Percentiles rank a stretch among this genome's conserved stretches.
Conservation (phyloP, 495 filamentous ascomycete genomes). For the Rusavskia elegans region DNA sequence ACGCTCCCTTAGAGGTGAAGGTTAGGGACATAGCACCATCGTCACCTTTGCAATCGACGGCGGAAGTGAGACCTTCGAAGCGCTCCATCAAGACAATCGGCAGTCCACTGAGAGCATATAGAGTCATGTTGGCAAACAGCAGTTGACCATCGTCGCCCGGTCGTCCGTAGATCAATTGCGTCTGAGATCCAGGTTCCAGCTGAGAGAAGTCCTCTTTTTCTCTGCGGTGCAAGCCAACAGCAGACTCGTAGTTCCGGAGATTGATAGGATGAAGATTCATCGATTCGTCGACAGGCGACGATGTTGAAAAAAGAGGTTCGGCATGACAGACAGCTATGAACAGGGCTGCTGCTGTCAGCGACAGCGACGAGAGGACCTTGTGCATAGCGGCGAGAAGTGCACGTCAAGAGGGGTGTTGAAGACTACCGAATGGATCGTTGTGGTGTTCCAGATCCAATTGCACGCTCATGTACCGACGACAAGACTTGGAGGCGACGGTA, state of each 20-base stretch:
- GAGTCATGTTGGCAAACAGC: constrained; percentile 21
- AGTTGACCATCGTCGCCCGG: constrained; percentile 15
- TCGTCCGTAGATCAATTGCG: constrained; percentile 18
- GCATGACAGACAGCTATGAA: neutral
- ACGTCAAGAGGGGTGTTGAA: too few species aligned
- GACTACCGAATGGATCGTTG: too few species aligned
- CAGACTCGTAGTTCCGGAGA: constrained; percentile 5
- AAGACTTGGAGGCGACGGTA: too few species aligned
- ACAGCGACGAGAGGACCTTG: neutral
- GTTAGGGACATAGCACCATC: constrained; percentile 19
- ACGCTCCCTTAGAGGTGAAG: constrained; percentile 16
- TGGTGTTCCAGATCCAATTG: too few species aligned
- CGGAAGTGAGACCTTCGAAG: constrained; percentile 18
- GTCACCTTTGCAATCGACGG: constrained; percentile 20
- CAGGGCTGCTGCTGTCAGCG: neutral
- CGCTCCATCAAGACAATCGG: constrained; percentile 20
- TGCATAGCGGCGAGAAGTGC: too few species aligned
- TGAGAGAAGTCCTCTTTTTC: constrained; percentile 14
- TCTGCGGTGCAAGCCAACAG: constrained; percentile 5
- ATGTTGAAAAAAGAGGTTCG: neutral
- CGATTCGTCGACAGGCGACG: neutral
- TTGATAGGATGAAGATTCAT: constrained; percentile 1
- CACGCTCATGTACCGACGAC: too few species aligned
- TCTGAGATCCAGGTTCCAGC: constrained; percentile 14
- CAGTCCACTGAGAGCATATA: constrained; percentile 18